Conservation (phyloP, 257 asterid genomes). For the Penstemon eatonii region DNA sequence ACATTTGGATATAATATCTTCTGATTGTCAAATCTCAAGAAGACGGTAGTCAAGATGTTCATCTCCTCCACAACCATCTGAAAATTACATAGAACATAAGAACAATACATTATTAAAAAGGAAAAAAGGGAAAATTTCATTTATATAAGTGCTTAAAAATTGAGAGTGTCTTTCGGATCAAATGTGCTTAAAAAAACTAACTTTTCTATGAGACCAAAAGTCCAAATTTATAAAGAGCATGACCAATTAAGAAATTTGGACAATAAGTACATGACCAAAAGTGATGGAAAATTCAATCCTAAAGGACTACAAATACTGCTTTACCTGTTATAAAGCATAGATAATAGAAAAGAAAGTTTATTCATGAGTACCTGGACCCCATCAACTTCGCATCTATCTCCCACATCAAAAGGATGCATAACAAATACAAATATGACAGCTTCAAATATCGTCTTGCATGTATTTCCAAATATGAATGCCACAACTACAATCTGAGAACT, state of each 20-base stretch:
- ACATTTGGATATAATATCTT: constrained; percentile 69
- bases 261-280: too few relatives aligned
- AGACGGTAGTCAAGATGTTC: constrained; percentile 81
- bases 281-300: too few relatives aligned
- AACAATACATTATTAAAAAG: too few relatives aligned
- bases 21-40: constrained; percentile 65
- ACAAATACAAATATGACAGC: constrained; percentile 79
- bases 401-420: constrained; percentile 88
- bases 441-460: constrained; percentile 81
- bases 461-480: constrained; percentile 84
- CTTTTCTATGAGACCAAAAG: too few relatives aligned
- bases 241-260: too few relatives aligned
- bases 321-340: too few relatives aligned
- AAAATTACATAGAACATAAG: background rate
- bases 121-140: too few relatives aligned
- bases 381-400: constrained; percentile 89
- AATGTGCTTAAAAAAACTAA: too few relatives aligned
- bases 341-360: background rate
- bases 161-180: too few relatives aligned
- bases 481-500: constrained; percentile 92
- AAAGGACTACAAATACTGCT: too few relatives aligned
- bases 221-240: too few relatives aligned
- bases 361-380: constrained; percentile 57
- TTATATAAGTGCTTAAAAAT: too few relatives aligned
- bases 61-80: constrained; percentile 94